Conservation (phyloP, 192 early-diverging fungal species). For the Backusella liffmaniae region DNA sequence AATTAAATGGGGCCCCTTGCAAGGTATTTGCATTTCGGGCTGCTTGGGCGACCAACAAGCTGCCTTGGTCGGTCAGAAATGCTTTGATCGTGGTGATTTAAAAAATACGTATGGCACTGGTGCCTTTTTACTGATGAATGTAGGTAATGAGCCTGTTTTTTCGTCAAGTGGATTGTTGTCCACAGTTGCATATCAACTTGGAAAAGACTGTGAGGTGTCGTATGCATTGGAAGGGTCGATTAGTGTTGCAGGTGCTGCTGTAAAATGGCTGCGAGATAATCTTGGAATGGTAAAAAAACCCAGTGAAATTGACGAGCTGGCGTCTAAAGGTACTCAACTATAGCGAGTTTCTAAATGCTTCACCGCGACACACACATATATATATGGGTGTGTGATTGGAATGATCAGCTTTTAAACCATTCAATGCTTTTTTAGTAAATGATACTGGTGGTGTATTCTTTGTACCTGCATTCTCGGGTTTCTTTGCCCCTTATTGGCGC, state of each 20-base stretch:
- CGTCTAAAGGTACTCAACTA: slow-evolving; percentile 53
- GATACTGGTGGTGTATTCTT: slow-evolving; percentile 92
- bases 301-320: slow-evolving; percentile 69
- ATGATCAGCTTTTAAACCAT: background rate
- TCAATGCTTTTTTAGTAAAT: slow-evolving; percentile 41
- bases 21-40: slow-evolving; percentile 77
- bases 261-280: slow-evolving; percentile 90
- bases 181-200: slow-evolving; percentile 87
- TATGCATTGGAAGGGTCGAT: slow-evolving; percentile 94
- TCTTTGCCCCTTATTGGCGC: slow-evolving; percentile 95
- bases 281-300: slow-evolving; percentile 72
- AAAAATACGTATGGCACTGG: slow-evolving; percentile 98
- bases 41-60: slow-evolving; percentile 95
- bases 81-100: slow-evolving; percentile 79
- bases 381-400: background rate
- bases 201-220: slow-evolving; percentile 50
- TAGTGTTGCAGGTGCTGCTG: slow-evolving; percentile 85
- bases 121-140: slow-evolving; percentile 94
- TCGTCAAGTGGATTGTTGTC: slow-evolving; percentile 85
- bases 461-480: slow-evolving; percentile 90
- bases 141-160: slow-evolving; percentile 68
- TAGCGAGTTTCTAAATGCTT: slow-evolving; percentile 65
- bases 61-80: slow-evolving; percentile 90
- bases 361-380: no score
- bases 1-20: slow-evolving; percentile 53